phyloP scores from a whole-genome alignment of 495 filamentous ascomycete species.

The Penicillium argentinense region DNA sequence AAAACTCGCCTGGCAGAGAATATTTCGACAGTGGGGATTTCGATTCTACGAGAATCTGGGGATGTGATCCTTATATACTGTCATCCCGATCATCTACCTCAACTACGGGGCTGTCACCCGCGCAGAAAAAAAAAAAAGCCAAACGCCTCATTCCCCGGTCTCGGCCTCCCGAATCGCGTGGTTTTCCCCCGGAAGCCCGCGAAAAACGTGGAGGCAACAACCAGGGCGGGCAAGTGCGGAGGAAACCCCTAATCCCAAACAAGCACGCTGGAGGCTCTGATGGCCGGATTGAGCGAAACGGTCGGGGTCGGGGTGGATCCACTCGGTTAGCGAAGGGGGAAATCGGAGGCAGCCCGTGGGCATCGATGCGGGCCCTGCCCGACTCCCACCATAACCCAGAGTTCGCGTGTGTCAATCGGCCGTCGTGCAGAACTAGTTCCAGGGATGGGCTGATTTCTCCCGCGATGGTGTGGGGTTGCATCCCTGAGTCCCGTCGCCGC shows the following conservation, averaged over 20 bases:
- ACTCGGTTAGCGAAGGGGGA: conserved; percentile 7
- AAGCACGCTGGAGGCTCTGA: conserved; percentile 13
- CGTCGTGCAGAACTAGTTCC: too few species aligned
- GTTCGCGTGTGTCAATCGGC: too few species aligned
- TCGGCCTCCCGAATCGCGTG: conserved; percentile 25
- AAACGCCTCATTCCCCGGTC: conserved; percentile 16
- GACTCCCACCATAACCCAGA: too few species aligned
- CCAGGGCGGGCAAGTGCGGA: conserved; percentile 13
- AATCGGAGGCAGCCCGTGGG: conserved; percentile 5
- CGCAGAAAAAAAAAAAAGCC: conserved; percentile 6
- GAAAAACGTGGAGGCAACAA: conserved; percentile 21
- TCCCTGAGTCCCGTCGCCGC: conserved; percentile 1
- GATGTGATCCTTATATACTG: conserved; percentile 4
- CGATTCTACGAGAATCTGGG: neutral
- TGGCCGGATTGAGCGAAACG: conserved; percentile 1
- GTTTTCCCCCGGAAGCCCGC: conserved; percentile 6
- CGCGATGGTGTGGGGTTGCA: conserved; percentile 1
- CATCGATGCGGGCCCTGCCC: too few species aligned
- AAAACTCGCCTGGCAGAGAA: conserved; percentile 2
- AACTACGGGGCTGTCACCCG: conserved; percentile 1
- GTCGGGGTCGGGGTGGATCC: conserved; percentile 8
- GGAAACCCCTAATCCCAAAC: conserved; percentile 11
- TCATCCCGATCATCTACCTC: neutral
- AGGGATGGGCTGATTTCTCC: neutral
- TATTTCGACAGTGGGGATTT: neutral